Percentiles rank a stretch among this genome's conserved stretches.
Evolutionary conservation across 2,329 filamentous ascomycete genomes (phyloP).

Genomic region (Colletotrichum lindemuthianum): DNA sequence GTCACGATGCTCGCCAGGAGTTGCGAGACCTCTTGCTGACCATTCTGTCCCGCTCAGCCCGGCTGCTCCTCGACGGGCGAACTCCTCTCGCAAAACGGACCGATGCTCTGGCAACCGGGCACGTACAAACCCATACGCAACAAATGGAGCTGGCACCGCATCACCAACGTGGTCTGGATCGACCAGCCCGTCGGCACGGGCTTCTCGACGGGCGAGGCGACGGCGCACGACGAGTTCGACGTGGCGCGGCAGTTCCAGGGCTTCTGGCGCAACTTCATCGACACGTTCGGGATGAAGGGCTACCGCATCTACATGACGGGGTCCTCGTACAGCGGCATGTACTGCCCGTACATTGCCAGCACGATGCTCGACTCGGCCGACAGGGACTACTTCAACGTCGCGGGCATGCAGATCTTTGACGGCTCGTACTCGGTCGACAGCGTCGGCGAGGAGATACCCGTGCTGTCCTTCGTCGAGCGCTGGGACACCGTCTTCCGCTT

Average conservation of each 20-base stretch:
- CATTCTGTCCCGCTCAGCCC: conserved; percentile 47
- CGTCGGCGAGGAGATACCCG: conserved; percentile 57
- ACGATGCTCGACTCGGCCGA: conserved; percentile 77
- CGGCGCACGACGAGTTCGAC: conserved; percentile 73
- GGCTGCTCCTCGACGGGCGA: conserved; percentile 72
- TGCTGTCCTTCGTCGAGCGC: conserved; percentile 69
- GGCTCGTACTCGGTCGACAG: conserved; percentile 67
- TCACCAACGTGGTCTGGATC: conserved; percentile 82
- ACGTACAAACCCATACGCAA: conserved; percentile 73
- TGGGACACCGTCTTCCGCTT: conserved; percentile 70
- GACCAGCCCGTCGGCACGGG: conserved; percentile 76
- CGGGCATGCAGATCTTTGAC: conserved; percentile 78
- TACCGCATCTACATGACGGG: conserved; percentile 79
- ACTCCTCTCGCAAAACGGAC: conserved; percentile 80
- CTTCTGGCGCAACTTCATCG: conserved; percentile 82
- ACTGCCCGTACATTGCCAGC: conserved; percentile 77
- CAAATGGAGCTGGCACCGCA: conserved; percentile 77
- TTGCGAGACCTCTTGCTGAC: background rate
- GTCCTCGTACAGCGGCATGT: conserved; percentile 75
- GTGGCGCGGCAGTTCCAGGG: conserved; percentile 77
- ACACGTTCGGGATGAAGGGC: conserved; percentile 74
- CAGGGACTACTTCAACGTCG: conserved; percentile 72
- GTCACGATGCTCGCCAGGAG: background rate
- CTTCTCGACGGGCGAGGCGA: conserved; percentile 73
- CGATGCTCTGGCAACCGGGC: conserved; percentile 76